phyloP scores from a whole-genome alignment of 140 eudicot genomes.

The Cichorium intybus region DNA sequence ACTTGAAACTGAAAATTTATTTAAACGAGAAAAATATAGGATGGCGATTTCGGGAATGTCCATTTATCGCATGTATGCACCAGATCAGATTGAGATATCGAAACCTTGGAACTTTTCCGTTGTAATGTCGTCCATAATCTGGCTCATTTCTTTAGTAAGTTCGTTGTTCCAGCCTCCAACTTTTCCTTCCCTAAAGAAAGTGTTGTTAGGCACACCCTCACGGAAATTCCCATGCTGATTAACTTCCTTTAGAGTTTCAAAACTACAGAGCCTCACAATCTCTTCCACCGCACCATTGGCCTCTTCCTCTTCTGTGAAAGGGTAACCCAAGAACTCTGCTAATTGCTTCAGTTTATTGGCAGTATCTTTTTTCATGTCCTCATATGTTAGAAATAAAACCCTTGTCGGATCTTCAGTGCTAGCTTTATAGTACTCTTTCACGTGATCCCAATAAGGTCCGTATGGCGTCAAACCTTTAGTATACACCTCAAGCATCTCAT shows the following conservation, averaged over 20 bases:
- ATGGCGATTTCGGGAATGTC: no score
- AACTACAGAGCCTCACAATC: background rate
- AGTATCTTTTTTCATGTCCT: conserved; percentile 1
- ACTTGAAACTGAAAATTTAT: no score
- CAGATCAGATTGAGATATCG: background rate
- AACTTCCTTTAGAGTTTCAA: background rate
- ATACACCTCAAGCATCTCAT: conserved; percentile 29
- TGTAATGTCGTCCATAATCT: background rate
- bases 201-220: background rate
- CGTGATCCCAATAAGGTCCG: conserved; percentile 42
- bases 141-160: background rate
- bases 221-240: background rate
- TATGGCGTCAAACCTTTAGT: conserved; percentile 23
- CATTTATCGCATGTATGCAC: no score
- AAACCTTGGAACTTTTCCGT: background rate
- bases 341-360: background rate
- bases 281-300: background rate
- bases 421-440: conserved; percentile 16
- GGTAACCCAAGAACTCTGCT: conserved; percentile 7
- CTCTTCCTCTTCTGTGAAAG: conserved; percentile 11
- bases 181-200: background rate
- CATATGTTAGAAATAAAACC: conserved; percentile 24
- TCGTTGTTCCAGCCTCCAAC: conserved; percentile 1
- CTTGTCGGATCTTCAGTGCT: conserved; percentile 10
- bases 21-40: no score